Base-by-base conservation (phyloP, 2,329 filamentous ascomycete species). In the Dothistroma septosporum region DNA sequence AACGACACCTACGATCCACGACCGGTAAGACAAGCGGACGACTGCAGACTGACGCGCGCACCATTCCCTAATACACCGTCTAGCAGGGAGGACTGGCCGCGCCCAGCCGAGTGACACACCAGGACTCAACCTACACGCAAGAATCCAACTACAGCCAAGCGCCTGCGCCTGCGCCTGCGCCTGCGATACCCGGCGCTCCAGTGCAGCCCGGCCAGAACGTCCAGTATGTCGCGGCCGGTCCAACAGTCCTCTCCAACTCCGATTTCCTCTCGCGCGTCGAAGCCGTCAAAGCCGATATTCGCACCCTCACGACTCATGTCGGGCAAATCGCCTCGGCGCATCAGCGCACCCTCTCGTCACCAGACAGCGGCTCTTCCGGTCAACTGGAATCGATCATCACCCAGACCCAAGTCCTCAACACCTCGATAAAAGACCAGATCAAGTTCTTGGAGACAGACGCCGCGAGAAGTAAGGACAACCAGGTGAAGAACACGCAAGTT, bases 381-480 rank as follows among this genome's bases (percentile, higher is more conserved):
- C 83, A 86, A 75, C 81, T 91, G 24, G 87, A 92, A 75, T 80
- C 83, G 68, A 80, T 88, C 57, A 83, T 91, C 59, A 80, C 86
- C 50, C 81, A 90, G 68, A 91, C 89, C 5, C 87, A 90, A 74
- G 78, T 86, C 65, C 83, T 87, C 70, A 91, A 90, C 77, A 86
- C 84, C n/a, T 80, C 83, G 65, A 90, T 93, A 79, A 87, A 89
- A 73, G 87, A 90, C 72, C 86, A 90, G 76, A 89, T 93, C 79
- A 90, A 89, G 75, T 84, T 83, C 67, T 81, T 93, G 58, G 89
- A 92, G 77, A 80, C 78, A 62, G 90, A 93, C 74, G 83, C 87
- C 50, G 79, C 82, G 73, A 85, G 85, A 73, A 88, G 87, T 73
- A 78, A 79, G 58, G 81, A 80, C 65, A 87, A 86, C 74, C 79